These are phyloP conservation scores for Colletotrichum sp. DNA, from an alignment of 2,329 filamentous ascomycete species.

Conservation along the genomic window DNA sequence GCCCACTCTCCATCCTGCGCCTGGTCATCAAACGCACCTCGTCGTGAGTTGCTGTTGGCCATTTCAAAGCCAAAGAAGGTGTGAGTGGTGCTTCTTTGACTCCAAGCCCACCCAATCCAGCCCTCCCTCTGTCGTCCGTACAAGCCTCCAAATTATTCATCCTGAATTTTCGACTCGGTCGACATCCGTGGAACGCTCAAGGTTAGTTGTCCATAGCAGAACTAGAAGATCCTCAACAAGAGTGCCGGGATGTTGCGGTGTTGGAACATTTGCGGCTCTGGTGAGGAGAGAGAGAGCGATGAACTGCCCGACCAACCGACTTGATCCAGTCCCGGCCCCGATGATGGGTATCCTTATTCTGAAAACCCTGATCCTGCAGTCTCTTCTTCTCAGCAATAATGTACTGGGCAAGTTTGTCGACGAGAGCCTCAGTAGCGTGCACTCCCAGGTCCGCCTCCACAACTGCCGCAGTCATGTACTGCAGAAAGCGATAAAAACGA, in stretches of 20 bases:
- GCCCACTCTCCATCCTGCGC: accelerated
- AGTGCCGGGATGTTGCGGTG: not conserved
- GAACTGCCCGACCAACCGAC: not conserved
- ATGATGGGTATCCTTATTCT: not conserved
- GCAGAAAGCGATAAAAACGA: not conserved
- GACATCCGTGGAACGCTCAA: accelerated
- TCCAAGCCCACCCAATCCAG: not conserved
- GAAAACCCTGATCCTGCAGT: not conserved
- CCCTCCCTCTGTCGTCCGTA: too few species aligned
- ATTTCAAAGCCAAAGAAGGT: accelerated
- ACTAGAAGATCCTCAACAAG: accelerated
- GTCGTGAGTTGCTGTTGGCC: accelerated
- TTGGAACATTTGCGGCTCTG: not conserved
- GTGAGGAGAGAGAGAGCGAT: not conserved
- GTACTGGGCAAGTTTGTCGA: not conserved
- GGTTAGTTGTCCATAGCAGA: accelerated
- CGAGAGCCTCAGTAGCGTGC: not conserved
- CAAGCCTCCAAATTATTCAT: not conserved
- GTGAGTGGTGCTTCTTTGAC: not conserved
- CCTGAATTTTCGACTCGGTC: not conserved
- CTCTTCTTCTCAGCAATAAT: not conserved
- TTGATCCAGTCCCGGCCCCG: not conserved
- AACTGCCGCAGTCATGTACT: not conserved
- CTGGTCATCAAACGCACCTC: not conserved
- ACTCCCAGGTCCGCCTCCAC: not conserved